A percentile compares a stretch with the other conserved stretches of the same genome.
Evolutionary conservation across 2,329 filamentous ascomycete genomes (phyloP).

Genomic region (Cytospora chrysosperma): DNA sequence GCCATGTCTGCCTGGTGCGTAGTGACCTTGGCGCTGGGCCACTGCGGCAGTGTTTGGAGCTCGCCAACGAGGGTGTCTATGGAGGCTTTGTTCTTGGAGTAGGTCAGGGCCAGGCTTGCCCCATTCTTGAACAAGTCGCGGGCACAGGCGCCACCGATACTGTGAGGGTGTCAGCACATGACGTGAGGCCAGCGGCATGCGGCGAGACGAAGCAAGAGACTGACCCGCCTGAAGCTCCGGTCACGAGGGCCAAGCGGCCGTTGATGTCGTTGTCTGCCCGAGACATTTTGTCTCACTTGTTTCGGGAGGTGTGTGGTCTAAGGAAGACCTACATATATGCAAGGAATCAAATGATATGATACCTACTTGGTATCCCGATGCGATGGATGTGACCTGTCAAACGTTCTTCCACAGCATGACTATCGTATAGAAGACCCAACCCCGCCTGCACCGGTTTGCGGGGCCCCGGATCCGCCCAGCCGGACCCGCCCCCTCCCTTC

Average conservation of each 20-base stretch:
- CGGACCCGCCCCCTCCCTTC: too few species aligned
- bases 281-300: constrained; percentile 12
- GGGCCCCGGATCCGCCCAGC: neutral
- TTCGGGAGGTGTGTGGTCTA: neutral
- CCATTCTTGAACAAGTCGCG: constrained; percentile 52
- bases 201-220: constrained; percentile 25
- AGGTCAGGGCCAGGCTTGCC: constrained; percentile 58
- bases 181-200: neutral
- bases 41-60: constrained; percentile 36
- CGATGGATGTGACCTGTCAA: too few species aligned
- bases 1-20: constrained; percentile 59
- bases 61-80: constrained; percentile 45
- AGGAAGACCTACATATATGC: neutral
- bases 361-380: neutral
- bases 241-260: constrained; percentile 57
- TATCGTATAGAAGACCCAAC: neutral
- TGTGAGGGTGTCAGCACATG: constrained; percentile 31
- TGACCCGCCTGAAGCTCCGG: constrained; percentile 61
- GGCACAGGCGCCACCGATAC: constrained; percentile 61
- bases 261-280: constrained; percentile 44
- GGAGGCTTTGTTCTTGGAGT: constrained; percentile 49
- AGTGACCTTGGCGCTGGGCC: constrained; percentile 43
- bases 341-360: neutral
- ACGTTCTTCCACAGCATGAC: neutral
- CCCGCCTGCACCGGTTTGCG: neutral